A percentile compares a stretch with the other conserved stretches of the same genome.
Evolutionary conservation across 306 rosid species (phyloP).

Genomic region (Herpetospermum pedunculosum): DNA sequence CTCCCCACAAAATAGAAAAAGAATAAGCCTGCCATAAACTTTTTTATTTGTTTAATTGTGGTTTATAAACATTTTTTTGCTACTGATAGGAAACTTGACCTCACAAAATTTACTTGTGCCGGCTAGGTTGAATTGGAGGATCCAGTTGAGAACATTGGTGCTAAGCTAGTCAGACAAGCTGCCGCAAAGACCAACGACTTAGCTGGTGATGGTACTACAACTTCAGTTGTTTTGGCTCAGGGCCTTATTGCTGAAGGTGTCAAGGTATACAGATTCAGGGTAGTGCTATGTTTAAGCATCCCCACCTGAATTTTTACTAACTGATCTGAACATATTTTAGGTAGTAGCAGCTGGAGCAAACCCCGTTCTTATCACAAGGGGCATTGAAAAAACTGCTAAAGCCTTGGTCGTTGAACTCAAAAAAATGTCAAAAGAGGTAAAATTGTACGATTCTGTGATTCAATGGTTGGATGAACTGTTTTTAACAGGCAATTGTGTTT

Average conservation of each 20-base stretch:
- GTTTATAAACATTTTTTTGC: not conserved
- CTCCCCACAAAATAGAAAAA: no score
- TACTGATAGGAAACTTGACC: not conserved
- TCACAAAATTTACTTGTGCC: not conserved
- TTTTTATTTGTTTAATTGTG: not conserved
- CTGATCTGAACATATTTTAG: slow-evolving; percentile 22
- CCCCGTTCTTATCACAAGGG: slow-evolving; percentile 94
- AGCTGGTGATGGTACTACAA: slow-evolving; percentile 98
- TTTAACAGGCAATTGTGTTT: not conserved
- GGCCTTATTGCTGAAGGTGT: slow-evolving; percentile 99
- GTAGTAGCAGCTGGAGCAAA: slow-evolving; percentile 99
- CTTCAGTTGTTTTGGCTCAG: slow-evolving; percentile 97
- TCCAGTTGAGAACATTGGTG: slow-evolving; percentile 99
- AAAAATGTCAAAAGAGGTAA: slow-evolving; percentile 79
- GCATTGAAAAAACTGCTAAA: slow-evolving; percentile 84
- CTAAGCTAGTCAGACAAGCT: slow-evolving; percentile 95
- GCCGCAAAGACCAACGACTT: slow-evolving; percentile 98
- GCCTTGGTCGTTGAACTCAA: slow-evolving; percentile 80
- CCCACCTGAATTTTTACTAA: not conserved
- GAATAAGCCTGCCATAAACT: no score
- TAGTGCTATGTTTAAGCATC: not conserved
- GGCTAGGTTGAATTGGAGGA: slow-evolving; percentile 96
- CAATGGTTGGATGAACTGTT: not conserved
- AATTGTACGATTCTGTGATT: not conserved
- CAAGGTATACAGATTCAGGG: slow-evolving; percentile 28